These are phyloP conservation scores for Lachancea nothofagi DNA, from an alignment of 805 yeast genomes.

Conservation along the genomic window DNA sequence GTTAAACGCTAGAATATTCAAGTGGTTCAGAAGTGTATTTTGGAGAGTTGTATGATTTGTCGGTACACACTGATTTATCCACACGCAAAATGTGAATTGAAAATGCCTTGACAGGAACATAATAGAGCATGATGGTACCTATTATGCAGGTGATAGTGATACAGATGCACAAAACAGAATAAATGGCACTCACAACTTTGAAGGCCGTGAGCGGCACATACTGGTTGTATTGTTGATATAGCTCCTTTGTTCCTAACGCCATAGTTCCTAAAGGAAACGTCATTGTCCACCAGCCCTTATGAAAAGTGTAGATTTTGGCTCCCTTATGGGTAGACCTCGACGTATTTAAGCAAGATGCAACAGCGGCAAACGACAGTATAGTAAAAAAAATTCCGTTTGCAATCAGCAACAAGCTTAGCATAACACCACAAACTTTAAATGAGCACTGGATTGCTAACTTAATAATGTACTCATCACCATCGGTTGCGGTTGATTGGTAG, in stretches of 20 bases:
- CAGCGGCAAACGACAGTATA: constrained; percentile 35
- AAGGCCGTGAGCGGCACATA: constrained; percentile 44
- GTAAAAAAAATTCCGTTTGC: constrained; percentile 59
- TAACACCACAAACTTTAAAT: constrained; percentile 34
- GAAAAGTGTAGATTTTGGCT: constrained; percentile 36
- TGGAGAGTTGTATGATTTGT: too few species aligned
- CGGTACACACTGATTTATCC: too few species aligned
- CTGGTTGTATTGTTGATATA: constrained; percentile 42
- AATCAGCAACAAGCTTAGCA: constrained; percentile 41
- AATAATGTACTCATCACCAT: constrained; percentile 15
- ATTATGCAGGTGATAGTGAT: constrained; percentile 40
- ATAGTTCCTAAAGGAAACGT: constrained; percentile 89
- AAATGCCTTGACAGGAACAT: too few species aligned
- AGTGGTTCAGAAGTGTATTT: too few species aligned
- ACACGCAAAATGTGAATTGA: too few species aligned
- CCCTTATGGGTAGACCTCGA: constrained; percentile 3
- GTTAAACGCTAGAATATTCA: too few species aligned
- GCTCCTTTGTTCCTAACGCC: constrained; percentile 51
- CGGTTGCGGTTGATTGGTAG: constrained; percentile 13
- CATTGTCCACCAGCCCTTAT: constrained; percentile 69
- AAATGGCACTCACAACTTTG: constrained; percentile 56
- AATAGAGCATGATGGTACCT: constrained; percentile 11
- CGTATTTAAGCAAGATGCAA: constrained; percentile 15
- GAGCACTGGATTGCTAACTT: constrained; percentile 26
- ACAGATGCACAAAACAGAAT: constrained; percentile 47